A percentile compares a stretch with the other conserved stretches of the same genome.
phyloP scores from a whole-genome alignment of 2,329 filamentous ascomycete genomes.

The Colletotrichum lupini region DNA sequence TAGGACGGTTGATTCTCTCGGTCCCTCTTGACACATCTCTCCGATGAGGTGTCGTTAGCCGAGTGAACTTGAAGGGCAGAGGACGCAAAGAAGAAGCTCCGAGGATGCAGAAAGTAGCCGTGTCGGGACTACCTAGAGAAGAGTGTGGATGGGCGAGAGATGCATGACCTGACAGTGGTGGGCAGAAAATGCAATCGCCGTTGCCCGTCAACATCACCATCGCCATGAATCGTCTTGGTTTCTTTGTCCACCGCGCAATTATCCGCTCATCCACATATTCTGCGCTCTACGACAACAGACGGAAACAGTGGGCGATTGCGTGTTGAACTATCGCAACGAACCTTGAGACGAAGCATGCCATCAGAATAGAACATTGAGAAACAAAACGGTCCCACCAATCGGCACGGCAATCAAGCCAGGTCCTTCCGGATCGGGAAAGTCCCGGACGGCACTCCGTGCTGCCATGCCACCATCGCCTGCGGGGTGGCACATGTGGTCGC shows the following conservation, averaged over 20 bases:
- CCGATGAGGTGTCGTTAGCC: background rate
- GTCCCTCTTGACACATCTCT: background rate
- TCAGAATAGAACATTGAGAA: background rate
- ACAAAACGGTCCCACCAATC: constrained; percentile 32
- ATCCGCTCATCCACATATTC: background rate
- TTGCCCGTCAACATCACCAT: background rate
- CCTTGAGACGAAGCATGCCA: background rate
- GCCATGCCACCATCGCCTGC: constrained; percentile 1
- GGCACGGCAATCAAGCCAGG: background rate
- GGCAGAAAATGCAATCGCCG: background rate
- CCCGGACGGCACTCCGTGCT: constrained; percentile 30
- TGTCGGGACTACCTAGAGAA: background rate
- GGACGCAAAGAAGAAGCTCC: background rate
- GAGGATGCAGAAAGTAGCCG: background rate
- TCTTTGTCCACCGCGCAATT: background rate
- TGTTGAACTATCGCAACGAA: background rate
- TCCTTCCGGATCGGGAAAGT: constrained; percentile 30
- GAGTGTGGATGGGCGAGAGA: background rate
- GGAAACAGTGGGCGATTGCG: background rate
- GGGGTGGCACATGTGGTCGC: constrained; percentile 25
- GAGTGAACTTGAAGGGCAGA: background rate
- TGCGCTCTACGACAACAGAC: too few relatives aligned
- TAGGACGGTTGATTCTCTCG: too few relatives aligned
- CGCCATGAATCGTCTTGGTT: too few relatives aligned
- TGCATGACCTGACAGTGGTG: background rate